Percentiles rank a stretch among this genome's conserved stretches.
Evolutionary conservation across 1,139 yeast species (phyloP).

Genomic region (Geotrichum reessii): DNA sequence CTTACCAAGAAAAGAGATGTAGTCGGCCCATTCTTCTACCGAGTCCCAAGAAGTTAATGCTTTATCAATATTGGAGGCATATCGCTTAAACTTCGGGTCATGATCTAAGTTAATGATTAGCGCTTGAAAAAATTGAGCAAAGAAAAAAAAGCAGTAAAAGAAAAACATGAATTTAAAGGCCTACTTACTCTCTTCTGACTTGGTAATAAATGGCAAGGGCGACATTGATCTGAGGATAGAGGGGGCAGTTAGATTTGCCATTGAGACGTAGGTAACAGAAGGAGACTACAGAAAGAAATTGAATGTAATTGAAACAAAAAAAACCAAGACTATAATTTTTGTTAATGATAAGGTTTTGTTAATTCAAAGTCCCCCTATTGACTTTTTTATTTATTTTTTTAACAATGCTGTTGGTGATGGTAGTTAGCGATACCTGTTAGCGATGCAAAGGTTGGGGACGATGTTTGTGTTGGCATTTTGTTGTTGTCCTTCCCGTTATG

Average conservation of each 20-base stretch:
- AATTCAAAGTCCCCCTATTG: too few relatives aligned
- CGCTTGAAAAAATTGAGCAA: neutral
- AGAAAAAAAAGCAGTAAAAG: neutral
- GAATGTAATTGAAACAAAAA: neutral
- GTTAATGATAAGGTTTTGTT: neutral
- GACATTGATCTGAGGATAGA: conserved; percentile 11
- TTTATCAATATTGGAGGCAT: conserved; percentile 59
- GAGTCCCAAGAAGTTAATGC: conserved; percentile 73
- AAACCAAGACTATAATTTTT: neutral
- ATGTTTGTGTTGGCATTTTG: neutral
- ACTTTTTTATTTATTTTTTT: neutral
- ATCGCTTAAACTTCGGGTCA: conserved; percentile 61
- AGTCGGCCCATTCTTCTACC: conserved; percentile 98
- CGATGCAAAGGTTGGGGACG: neutral
- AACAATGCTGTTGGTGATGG: neutral
- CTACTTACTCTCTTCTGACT: conserved; percentile 7
- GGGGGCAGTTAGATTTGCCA: conserved; percentile 4
- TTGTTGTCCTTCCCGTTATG: neutral
- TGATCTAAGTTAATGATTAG: conserved; percentile 5
- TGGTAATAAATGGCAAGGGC: conserved; percentile 6
- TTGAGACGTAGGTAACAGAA: neutral
- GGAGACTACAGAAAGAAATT: neutral
- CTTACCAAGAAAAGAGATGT: conserved; percentile 78
- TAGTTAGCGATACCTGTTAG: neutral
- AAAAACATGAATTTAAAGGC: too few relatives aligned